phyloP scores from a whole-genome alignment of 2,329 filamentous ascomycete genomes.

The Penicillium sp. region DNA sequence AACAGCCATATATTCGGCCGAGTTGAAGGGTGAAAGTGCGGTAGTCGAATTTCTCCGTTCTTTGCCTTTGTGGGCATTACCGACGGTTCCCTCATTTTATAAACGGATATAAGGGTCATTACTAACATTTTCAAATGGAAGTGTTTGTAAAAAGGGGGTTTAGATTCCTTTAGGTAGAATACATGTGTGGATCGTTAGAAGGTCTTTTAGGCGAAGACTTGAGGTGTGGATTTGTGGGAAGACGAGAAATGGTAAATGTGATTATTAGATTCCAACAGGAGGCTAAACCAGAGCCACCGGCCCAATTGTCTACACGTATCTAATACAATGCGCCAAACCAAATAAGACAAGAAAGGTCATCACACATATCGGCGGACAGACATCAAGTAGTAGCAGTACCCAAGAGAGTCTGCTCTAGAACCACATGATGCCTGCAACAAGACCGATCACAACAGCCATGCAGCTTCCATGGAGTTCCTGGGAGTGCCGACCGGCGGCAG shows the following conservation, averaged over 20 bases:
- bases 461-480: conserved; percentile 34
- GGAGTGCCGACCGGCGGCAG: conserved; percentile 25
- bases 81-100: too few species aligned
- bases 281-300: conserved; percentile 22
- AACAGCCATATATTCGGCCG: not conserved
- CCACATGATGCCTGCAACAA: conserved; percentile 39
- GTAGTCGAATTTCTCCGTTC: too few species aligned
- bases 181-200: too few species aligned
- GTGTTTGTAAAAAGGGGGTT: too few species aligned
- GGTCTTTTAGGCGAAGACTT: not conserved
- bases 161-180: too few species aligned
- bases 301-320: conserved; percentile 12
- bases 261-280: conserved; percentile 20
- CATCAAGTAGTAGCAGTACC: not conserved
- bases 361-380: conserved; percentile 15
- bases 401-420: conserved; percentile 22
- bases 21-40: not conserved
- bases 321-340: conserved; percentile 4
- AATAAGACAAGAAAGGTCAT: conserved; percentile 15
- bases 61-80: too few species aligned
- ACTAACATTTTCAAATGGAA: too few species aligned
- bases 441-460: conserved; percentile 39
- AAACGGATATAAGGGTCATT: too few species aligned
- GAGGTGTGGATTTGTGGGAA: not conserved
- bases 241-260: conserved; percentile 6